These are phyloP conservation scores for Aspergillus ochraceoroseus DNA, from an alignment of 2,329 filamentous ascomycete genomes.

Conservation along the genomic window DNA sequence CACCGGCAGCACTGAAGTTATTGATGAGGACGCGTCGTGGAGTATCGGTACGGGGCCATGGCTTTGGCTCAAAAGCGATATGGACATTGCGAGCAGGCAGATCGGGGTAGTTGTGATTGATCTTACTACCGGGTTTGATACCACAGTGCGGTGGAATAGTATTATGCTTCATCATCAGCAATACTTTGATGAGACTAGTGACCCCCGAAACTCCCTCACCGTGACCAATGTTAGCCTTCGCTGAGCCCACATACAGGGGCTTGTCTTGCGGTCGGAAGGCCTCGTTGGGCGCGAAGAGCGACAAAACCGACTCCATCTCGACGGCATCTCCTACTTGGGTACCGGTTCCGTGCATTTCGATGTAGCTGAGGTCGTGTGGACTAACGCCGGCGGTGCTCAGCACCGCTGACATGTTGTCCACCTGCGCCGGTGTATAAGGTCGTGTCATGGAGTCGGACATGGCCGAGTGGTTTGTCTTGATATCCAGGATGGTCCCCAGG, in stretches of 20 bases:
- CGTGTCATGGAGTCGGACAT: conserved; percentile 76
- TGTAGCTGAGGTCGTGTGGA: conserved; percentile 71
- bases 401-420: background rate
- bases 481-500: conserved; percentile 69
- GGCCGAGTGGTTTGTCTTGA: conserved; percentile 74
- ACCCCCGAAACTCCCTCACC: conserved; percentile 58
- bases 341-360: conserved; percentile 87
- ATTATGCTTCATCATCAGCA: conserved; percentile 60
- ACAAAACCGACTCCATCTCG: conserved; percentile 73
- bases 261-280: conserved; percentile 34
- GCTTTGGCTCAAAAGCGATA: background rate
- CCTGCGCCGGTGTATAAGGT: conserved; percentile 72
- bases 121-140: conserved; percentile 57
- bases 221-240: conserved; percentile 63
- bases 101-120: conserved; percentile 28
- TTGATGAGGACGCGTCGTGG: conserved; percentile 47
- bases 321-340: conserved; percentile 75
- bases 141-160: conserved; percentile 57
- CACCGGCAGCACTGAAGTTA: conserved; percentile 65
- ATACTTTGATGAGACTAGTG: conserved; percentile 38
- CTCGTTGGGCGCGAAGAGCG: conserved; percentile 54
- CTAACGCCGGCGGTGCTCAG: conserved; percentile 56
- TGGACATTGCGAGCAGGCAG: conserved; percentile 19
- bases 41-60: conserved; percentile 29
- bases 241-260: conserved; percentile 57